Evolutionary conservation across 202 grass and related monocot species (phyloP), one percentile per base, ranked within the genome.

Genomic region (Carex arenaria): DNA sequence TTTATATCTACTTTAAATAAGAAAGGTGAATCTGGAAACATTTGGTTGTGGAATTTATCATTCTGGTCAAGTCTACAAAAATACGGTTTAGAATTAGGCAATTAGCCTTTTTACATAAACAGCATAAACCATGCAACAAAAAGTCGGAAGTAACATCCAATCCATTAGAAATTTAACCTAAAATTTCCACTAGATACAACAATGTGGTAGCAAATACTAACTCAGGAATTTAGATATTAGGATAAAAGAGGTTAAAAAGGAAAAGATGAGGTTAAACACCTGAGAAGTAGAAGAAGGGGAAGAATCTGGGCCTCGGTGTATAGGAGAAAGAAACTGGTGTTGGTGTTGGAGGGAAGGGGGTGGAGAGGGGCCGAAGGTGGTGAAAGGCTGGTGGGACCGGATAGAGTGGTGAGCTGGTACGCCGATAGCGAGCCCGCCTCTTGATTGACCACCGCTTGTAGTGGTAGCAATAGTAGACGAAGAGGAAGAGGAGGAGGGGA

Each of bases 361-460:
- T 10, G 43, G 62, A 52, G 80, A 18, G 15, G 80, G 42, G 63
- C 80, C 80, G 62, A 82, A 82, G 59, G 80, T 34, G 3, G 80
- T 22, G 63, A 82, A 82, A 28, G 80, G 45, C 26, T 67, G 64
- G 8, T 64, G 61, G 8, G 80, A 10, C 80, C 80, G 42, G 40
- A 38, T 1, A 64, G 78, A 17, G 14, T 64, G 56, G 61, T 69
- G 80, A n/a, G 80, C 80, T 3, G 63, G 80, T 22, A 82, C 63
- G 23, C 80, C 80, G 5, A 82, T 51, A 31, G 80, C 36, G 15
- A 82, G 15, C 5, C 80, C 80, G 1, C 63, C 15, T 36, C 80
- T 67, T 14, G 80, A 22, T 31, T 77, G 73, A 10, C 14, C 28
- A 10, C 49, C 26, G 51, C 40, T 23, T 28, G 3, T 49, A 61